Conservation (phyloP, 768 basidiomycete species). For the Suillus subalutaceus region DNA sequence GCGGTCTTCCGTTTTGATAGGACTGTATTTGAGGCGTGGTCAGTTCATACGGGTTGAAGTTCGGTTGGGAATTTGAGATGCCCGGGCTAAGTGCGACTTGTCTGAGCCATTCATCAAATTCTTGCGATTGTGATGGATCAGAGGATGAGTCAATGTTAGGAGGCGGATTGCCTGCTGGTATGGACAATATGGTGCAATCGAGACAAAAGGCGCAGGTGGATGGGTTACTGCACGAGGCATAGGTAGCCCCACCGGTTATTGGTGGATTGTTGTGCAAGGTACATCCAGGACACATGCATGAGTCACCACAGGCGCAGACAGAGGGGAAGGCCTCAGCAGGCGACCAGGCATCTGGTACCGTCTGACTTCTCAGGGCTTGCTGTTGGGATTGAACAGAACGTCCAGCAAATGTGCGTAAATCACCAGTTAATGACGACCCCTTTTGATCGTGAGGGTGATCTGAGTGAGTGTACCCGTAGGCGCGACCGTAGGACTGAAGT, state of each 20-base stretch:
- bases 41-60: conserved; percentile 34
- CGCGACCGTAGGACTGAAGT: conserved; percentile 72
- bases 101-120: conserved; percentile 68
- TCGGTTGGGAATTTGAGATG: conserved; percentile 15
- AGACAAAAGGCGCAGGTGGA: conserved; percentile 52
- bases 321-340: conserved; percentile 42
- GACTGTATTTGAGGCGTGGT: conserved; percentile 21
- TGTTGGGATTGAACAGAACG: conserved; percentile 30
- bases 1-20: conserved; percentile 12
- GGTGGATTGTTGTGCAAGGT: conserved; percentile 51
- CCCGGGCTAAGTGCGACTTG: conserved; percentile 38
- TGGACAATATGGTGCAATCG: conserved; percentile 62
- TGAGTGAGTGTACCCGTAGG: conserved; percentile 54
- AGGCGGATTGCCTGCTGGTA: conserved; percentile 45
- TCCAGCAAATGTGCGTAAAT: conserved; percentile 26
- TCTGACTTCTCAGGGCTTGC: conserved; percentile 29
- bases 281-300: conserved; percentile 68
- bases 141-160: conserved; percentile 45
- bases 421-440: conserved; percentile 15
- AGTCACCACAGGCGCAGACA: conserved; percentile 63
- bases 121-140: conserved; percentile 44
- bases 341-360: conserved; percentile 28
- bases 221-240: conserved; percentile 42
- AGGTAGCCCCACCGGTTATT: conserved; percentile 39
- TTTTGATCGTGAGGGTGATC: conserved; percentile 34